These are phyloP conservation scores for Ophiostoma quercus DNA, from an alignment of 2,329 filamentous ascomycete species.

Conservation along the genomic window DNA sequence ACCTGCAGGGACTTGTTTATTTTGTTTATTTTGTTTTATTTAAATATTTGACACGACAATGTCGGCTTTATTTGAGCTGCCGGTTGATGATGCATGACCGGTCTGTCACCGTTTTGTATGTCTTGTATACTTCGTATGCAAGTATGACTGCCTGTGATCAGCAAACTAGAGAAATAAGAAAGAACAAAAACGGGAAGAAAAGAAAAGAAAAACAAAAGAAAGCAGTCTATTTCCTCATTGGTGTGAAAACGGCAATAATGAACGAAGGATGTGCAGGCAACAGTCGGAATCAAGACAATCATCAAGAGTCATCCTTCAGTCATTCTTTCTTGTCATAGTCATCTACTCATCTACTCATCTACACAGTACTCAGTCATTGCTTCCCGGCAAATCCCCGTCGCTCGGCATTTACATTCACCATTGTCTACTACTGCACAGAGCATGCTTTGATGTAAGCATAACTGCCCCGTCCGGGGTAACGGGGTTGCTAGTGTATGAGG, in stretches of 20 bases:
- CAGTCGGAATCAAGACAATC: background rate
- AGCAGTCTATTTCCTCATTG: background rate
- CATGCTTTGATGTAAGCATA: background rate
- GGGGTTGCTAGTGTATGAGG: constrained; percentile 5
- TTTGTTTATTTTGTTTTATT: background rate
- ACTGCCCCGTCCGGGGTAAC: background rate
- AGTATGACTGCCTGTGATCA: no score
- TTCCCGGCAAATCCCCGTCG: no score
- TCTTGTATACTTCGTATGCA: no score
- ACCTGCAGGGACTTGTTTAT: background rate
- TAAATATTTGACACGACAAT: background rate
- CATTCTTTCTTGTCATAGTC: no score
- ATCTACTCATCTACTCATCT: no score
- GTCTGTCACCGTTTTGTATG: no score
- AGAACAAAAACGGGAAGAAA: background rate
- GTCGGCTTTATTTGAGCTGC: no score
- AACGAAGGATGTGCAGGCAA: background rate
- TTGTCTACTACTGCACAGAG: background rate
- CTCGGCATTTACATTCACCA: background rate
- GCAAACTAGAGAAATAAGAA: no score
- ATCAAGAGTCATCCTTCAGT: background rate
- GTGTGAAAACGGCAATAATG: background rate
- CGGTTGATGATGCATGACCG: no score
- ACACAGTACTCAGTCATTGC: no score
- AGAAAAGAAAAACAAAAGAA: background rate